Percentiles rank a stretch among this genome's conserved stretches.
Evolutionary conservation across 2,329 filamentous ascomycete genomes (phyloP).

Genomic region (Microthyrium microscopicum): DNA sequence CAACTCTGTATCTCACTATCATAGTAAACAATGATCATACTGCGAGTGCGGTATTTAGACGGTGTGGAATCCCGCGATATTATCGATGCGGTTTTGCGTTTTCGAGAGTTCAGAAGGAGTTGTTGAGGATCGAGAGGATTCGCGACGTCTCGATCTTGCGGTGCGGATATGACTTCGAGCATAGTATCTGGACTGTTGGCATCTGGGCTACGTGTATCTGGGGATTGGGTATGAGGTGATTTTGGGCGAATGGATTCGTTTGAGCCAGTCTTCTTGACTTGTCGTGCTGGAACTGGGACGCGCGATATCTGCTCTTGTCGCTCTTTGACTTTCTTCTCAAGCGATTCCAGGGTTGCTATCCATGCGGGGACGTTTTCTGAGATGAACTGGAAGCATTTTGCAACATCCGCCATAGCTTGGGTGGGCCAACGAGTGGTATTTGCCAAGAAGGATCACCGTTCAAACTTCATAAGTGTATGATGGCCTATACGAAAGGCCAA

Average conservation of each 20-base stretch:
- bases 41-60: conserved; percentile 47
- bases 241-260: conserved; percentile 19
- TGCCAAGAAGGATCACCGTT: too few relatives aligned
- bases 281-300: conserved; percentile 16
- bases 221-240: background rate
- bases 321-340: conserved; percentile 17
- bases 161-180: conserved; percentile 7
- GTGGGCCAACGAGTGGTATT: background rate
- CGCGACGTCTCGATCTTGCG: conserved; percentile 9
- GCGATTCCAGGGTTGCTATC: conserved; percentile 17
- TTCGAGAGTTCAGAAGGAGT: conserved; percentile 12
- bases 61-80: conserved; percentile 21
- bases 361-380: conserved; percentile 22
- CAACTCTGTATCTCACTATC: conserved; percentile 72
- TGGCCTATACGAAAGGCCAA: too few relatives aligned
- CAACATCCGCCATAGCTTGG: conserved; percentile 19
- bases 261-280: conserved; percentile 19
- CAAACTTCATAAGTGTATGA: too few relatives aligned
- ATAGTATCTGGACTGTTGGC: conserved; percentile 3
- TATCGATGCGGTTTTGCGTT: conserved; percentile 28
- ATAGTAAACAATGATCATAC: conserved; percentile 77
- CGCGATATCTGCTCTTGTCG: conserved; percentile 16
- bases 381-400: conserved; percentile 21
- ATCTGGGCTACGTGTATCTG: background rate
- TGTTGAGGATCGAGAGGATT: conserved; percentile 8